phyloP scores from a whole-genome alignment of 2,329 filamentous ascomycete species.

The Arthrobotrys conoides region DNA sequence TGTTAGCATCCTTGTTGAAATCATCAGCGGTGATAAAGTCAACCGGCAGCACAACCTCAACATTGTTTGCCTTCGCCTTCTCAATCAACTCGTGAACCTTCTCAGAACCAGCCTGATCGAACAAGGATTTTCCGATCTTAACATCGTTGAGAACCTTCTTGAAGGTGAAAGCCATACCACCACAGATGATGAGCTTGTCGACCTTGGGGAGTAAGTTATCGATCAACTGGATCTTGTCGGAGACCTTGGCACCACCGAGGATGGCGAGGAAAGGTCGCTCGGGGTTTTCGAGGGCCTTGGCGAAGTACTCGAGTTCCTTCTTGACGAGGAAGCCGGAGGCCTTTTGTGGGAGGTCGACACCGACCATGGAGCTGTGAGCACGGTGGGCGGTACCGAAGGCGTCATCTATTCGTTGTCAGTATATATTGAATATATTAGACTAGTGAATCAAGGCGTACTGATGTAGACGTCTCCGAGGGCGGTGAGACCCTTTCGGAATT shows the following conservation, averaged over 20 bases:
- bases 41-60: slow-evolving; percentile 92
- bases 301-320: slow-evolving; percentile 99
- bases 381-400: slow-evolving; percentile 98
- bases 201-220: slow-evolving; percentile 99
- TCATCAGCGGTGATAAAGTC: slow-evolving; percentile 98
- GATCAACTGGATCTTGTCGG: slow-evolving; percentile 99
- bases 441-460: slow-evolving; percentile 75
- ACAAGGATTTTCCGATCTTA: slow-evolving; percentile 89
- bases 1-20: slow-evolving; percentile 87
- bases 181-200: slow-evolving; percentile 95
- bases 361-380: slow-evolving; percentile 99
- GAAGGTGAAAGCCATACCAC: slow-evolving; percentile 99
- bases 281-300: slow-evolving; percentile 92
- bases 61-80: slow-evolving; percentile 96
- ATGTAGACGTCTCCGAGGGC: slow-evolving; percentile 95
- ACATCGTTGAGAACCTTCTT: slow-evolving; percentile 97
- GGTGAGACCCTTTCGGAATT: slow-evolving; percentile 96
- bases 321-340: slow-evolving; percentile 99
- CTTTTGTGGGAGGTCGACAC: slow-evolving; percentile 94
- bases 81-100: slow-evolving; percentile 88
- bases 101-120: slow-evolving; percentile 93
- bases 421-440: background rate
- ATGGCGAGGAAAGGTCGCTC: slow-evolving; percentile 98
- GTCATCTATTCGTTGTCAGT: slow-evolving; percentile 76
- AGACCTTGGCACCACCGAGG: slow-evolving; percentile 97